Evolutionary conservation across 2,329 filamentous ascomycete species (phyloP).

Genomic region (Fusarium nematophilum): DNA sequence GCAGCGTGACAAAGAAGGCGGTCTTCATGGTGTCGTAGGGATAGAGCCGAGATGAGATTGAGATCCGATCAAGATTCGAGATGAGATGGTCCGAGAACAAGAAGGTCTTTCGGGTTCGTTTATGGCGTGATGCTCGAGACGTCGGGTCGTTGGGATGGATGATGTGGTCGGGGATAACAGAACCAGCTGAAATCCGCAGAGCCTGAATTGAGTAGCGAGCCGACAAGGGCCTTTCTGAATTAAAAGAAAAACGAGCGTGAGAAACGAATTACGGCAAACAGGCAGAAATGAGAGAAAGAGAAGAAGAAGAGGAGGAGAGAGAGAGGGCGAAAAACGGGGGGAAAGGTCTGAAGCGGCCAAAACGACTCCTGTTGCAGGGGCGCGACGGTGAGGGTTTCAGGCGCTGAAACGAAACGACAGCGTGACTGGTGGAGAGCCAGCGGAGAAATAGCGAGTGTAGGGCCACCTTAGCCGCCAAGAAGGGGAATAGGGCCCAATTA

Average conservation of each 20-base stretch:
- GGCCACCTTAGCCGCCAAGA: not conserved
- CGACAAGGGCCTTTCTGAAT: conserved; percentile 14
- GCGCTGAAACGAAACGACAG: conserved; percentile 25
- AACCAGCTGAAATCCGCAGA: conserved; percentile 34
- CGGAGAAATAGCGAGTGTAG: not conserved
- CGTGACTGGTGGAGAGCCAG: conserved; percentile 31
- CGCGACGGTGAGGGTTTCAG: conserved; percentile 44
- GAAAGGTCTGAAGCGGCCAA: conserved; percentile 10
- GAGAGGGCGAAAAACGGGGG: conserved; percentile 1
- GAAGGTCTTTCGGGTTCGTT: not conserved
- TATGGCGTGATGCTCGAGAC: conserved; percentile 17
- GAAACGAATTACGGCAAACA: conserved; percentile 25
- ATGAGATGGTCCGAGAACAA: not conserved
- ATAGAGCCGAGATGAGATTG: too few relatives aligned
- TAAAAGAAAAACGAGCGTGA: not conserved
- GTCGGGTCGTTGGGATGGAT: not conserved
- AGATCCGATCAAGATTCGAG: too few relatives aligned
- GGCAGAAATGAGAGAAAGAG: not conserved
- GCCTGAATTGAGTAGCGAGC: conserved; percentile 3
- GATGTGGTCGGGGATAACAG: conserved; percentile 22
- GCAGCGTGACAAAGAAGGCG: conserved; percentile 47
- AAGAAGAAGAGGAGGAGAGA: not conserved
- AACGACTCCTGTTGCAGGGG: conserved; percentile 38
- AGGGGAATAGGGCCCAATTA: not conserved
- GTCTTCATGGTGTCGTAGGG: conserved; percentile 45